Percentiles rank a stretch among this genome's conserved stretches.
Conservation (phyloP, 2,329 filamentous ascomycete species). For the Aphanocladium album region DNA sequence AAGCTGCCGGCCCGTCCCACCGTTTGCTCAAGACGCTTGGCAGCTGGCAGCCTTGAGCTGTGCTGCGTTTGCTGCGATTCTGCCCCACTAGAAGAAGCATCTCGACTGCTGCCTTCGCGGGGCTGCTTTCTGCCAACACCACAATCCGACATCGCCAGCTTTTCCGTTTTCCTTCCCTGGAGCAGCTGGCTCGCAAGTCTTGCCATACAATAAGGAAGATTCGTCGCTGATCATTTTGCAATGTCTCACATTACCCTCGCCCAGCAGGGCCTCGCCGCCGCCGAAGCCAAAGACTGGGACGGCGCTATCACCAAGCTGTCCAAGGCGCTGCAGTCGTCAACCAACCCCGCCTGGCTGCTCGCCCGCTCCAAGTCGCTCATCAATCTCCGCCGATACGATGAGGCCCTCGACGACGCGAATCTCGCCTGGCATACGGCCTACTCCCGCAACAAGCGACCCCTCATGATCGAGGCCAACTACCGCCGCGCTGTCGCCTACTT, state of each 20-base stretch:
- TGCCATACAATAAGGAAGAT: background rate
- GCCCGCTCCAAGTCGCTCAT: conserved; percentile 76
- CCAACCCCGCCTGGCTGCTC: conserved; percentile 73
- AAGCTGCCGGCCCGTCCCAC: background rate
- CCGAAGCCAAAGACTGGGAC: conserved; percentile 58
- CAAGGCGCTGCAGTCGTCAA: conserved; percentile 58
- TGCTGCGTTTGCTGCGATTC: background rate
- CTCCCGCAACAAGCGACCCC: conserved; percentile 66
- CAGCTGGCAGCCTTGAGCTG: background rate
- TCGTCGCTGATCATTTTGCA: background rate
- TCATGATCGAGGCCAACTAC: conserved; percentile 77
- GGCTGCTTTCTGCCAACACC: background rate
- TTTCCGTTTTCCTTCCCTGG: background rate
- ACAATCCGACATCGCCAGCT: background rate
- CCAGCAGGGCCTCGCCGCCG: conserved; percentile 59
- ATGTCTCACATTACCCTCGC: conserved; percentile 52
- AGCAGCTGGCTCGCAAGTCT: background rate
- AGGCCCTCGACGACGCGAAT: conserved; percentile 67
- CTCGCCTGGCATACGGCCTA: conserved; percentile 56
- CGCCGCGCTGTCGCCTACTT: conserved; percentile 71
- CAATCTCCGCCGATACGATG: conserved; percentile 53
- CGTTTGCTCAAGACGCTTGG: background rate
- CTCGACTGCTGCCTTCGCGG: background rate
- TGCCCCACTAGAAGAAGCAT: background rate
- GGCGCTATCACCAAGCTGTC: conserved; percentile 66